phyloP scores from a whole-genome alignment of 345 rosid genomes.

The Bruguiera gymnorhiza region DNA sequence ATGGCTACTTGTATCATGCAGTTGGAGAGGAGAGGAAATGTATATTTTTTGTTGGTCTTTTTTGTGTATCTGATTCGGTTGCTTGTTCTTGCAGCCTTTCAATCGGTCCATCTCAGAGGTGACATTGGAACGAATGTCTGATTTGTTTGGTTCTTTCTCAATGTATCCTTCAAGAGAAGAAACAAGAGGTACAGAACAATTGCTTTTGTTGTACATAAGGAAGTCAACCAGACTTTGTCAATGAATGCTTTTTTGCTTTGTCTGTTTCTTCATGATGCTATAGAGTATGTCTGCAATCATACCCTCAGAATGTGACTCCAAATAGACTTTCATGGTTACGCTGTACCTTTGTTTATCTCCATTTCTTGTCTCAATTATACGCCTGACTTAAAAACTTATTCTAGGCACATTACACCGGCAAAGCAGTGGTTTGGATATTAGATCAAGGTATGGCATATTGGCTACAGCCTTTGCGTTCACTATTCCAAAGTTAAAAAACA shows the following conservation, averaged over 20 bases:
- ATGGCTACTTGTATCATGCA: background rate
- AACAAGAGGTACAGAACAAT: constrained; percentile 40
- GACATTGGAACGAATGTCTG: constrained; percentile 68
- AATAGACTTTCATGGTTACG: no score
- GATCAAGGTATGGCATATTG: constrained; percentile 45
- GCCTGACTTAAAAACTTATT: constrained; percentile 22
- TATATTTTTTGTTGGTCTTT: background rate
- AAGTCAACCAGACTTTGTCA: background rate
- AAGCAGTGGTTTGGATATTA: constrained; percentile 52
- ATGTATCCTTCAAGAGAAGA: constrained; percentile 51
- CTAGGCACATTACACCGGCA: constrained; percentile 53
- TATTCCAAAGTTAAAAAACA: no score
- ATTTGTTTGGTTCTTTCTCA: constrained; percentile 70
- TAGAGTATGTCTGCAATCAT: background rate
- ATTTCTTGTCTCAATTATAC: background rate
- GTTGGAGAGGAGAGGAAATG: background rate
- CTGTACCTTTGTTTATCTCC: no score
- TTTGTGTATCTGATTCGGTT: constrained; percentile 17
- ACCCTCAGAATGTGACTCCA: background rate
- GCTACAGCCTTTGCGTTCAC: background rate
- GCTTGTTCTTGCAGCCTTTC: constrained; percentile 44
- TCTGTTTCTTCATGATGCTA: constrained; percentile 5
- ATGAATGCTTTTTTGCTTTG: background rate
- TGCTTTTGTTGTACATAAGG: background rate
- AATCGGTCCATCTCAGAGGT: constrained; percentile 75